Evolutionary conservation across 768 basidiomycete species (phyloP).

Genomic region (Calocybe gangraenosa): DNA sequence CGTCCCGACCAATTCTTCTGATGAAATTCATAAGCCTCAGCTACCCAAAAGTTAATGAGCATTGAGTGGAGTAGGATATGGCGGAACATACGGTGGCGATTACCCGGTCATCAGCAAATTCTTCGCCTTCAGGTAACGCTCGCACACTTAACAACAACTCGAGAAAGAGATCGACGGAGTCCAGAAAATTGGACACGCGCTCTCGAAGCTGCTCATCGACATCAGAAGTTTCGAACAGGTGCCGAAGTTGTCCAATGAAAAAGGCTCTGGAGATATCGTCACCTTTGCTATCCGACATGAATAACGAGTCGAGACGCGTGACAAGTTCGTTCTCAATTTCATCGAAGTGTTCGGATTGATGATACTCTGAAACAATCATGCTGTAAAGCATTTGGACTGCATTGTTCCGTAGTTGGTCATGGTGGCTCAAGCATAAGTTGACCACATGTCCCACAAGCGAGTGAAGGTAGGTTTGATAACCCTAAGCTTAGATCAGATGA

Average conservation of each 20-base stretch:
- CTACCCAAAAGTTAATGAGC: constrained; percentile 29
- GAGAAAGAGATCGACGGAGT: constrained; percentile 89
- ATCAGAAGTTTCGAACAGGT: constrained; percentile 80
- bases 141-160: constrained; percentile 85
- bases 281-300: constrained; percentile 90
- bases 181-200: constrained; percentile 77
- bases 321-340: constrained; percentile 91
- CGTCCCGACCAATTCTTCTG: constrained; percentile 83
- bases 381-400: constrained; percentile 92
- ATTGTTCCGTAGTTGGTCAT: constrained; percentile 85
- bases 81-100: constrained; percentile 66
- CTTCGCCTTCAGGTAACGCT: constrained; percentile 87
- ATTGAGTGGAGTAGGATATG: not conserved
- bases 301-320: constrained; percentile 83
- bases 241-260: constrained; percentile 87
- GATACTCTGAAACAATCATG: constrained; percentile 93
- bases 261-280: constrained; percentile 90
- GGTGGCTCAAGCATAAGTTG: constrained; percentile 90
- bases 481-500: constrained; percentile 36
- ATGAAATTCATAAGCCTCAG: constrained; percentile 93
- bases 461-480: constrained; percentile 81
- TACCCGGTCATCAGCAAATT: constrained; percentile 92
- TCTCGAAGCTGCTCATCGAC: constrained; percentile 78
- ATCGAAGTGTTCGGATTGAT: constrained; percentile 79
- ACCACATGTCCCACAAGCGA: constrained; percentile 87